Evolutionary conservation across 2,329 filamentous ascomycete genomes (phyloP).

Genomic region (Zymoseptoria pseudotritici): DNA sequence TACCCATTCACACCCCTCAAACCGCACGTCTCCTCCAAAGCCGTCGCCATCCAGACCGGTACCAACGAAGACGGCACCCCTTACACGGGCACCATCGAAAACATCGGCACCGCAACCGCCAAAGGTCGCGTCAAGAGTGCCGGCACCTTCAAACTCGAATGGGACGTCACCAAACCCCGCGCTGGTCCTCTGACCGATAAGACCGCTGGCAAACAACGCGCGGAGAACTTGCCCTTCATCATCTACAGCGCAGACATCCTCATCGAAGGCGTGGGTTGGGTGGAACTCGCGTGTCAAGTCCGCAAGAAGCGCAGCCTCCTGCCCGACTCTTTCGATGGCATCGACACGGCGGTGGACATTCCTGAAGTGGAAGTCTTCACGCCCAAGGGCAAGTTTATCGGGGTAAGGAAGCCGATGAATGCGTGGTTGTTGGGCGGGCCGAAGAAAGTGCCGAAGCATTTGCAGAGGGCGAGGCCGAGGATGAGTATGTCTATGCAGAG

Average conservation of each 20-base stretch:
- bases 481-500: slow-evolving; percentile 48
- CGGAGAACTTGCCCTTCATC: slow-evolving; percentile 67
- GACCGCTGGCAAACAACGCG: slow-evolving; percentile 54
- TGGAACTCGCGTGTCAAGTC: slow-evolving; percentile 79
- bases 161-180: slow-evolving; percentile 76
- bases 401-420: slow-evolving; percentile 58
- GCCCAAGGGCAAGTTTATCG: slow-evolving; percentile 76
- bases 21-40: slow-evolving; percentile 68
- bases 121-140: slow-evolving; percentile 47
- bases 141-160: slow-evolving; percentile 64
- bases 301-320: slow-evolving; percentile 35
- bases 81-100: slow-evolving; percentile 49
- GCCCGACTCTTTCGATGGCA: slow-evolving; percentile 14
- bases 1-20: slow-evolving; percentile 78
- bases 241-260: slow-evolving; percentile 77
- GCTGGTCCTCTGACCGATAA: slow-evolving; percentile 62
- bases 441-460: slow-evolving; percentile 43
- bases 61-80: slow-evolving; percentile 5
- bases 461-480: slow-evolving; percentile 52
- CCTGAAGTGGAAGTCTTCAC: slow-evolving; percentile 78
- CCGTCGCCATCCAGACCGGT: slow-evolving; percentile 70
- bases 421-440: slow-evolving; percentile 57
- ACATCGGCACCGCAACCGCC: slow-evolving; percentile 46
- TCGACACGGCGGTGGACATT: slow-evolving; percentile 21
- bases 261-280: slow-evolving; percentile 87